phyloP scores from a whole-genome alignment of 1,284 basidiomycete species.

The Chiua sp. region DNA sequence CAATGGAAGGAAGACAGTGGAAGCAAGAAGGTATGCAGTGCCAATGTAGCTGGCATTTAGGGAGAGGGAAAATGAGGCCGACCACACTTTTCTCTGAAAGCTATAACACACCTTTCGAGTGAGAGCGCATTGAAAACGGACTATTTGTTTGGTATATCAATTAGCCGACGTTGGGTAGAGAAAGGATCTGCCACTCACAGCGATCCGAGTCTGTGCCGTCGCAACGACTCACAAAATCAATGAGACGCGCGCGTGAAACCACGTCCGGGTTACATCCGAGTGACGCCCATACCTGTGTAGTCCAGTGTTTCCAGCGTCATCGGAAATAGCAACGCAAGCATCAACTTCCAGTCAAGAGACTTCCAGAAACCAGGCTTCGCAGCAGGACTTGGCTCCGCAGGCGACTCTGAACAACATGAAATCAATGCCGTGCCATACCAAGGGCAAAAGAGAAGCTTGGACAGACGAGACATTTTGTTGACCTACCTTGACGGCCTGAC shows the following conservation, averaged over 20 bases:
- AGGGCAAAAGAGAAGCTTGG: too few relatives aligned
- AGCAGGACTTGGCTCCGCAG: not conserved
- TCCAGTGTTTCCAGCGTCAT: slow-evolving; percentile 40
- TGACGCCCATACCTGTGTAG: slow-evolving; percentile 36
- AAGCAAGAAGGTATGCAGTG: slow-evolving; percentile 54
- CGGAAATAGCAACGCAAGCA: slow-evolving; percentile 36
- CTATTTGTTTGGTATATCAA: slow-evolving; percentile 22
- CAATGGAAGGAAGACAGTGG: slow-evolving; percentile 57
- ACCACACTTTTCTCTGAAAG: not conserved
- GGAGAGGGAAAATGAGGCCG: not conserved
- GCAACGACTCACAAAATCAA: slow-evolving; percentile 47
- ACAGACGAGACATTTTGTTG: slow-evolving; percentile 1
- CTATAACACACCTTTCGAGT: slow-evolving; percentile 44
- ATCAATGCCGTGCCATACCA: too few relatives aligned
- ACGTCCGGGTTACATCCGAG: too few relatives aligned
- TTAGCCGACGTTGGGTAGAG: not conserved
- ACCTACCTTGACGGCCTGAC: slow-evolving; percentile 15
- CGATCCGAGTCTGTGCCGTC: slow-evolving; percentile 57
- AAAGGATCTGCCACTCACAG: slow-evolving; percentile 37
- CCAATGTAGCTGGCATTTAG: slow-evolving; percentile 47
- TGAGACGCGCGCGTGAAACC: not conserved
- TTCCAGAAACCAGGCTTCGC: not conserved
- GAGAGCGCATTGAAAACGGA: slow-evolving; percentile 52
- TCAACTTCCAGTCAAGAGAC: slow-evolving; percentile 32
- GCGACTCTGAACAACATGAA: slow-evolving; percentile 1